phyloP scores from a whole-genome alignment of 2,329 filamentous ascomycete genomes.

The Neurospora sp. region DNA sequence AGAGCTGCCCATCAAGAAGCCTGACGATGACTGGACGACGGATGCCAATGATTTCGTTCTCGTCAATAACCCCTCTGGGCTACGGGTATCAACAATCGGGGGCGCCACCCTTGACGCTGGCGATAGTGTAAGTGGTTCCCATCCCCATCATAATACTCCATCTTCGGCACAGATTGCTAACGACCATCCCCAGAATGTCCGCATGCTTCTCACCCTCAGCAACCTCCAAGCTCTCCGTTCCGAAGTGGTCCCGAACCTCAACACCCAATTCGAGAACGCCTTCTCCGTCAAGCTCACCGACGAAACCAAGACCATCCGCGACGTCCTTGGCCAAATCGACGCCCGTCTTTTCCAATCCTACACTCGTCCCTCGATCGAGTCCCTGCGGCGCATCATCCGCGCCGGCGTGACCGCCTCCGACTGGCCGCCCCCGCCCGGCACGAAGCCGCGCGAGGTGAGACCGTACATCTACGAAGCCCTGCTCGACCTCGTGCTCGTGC shows the following conservation, averaged over 20 bases:
- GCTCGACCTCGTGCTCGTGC: conserved; percentile 77
- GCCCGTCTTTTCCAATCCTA: conserved; percentile 86
- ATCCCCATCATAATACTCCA: not conserved
- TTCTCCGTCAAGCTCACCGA: conserved; percentile 93
- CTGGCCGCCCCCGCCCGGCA: conserved; percentile 54
- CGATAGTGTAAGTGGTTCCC: conserved; percentile 38
- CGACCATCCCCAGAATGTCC: conserved; percentile 55
- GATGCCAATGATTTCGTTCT: conserved; percentile 33
- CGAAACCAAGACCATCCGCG: conserved; percentile 82
- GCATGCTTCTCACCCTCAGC: conserved; percentile 86
- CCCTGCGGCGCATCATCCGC: conserved; percentile 59
- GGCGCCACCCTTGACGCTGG: conserved; percentile 42
- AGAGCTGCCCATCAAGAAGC: conserved; percentile 58
- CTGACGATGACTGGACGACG: conserved; percentile 51
- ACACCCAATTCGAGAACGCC: conserved; percentile 82
- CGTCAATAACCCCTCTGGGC: conserved; percentile 18
- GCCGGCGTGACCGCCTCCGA: conserved; percentile 58
- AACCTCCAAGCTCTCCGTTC: conserved; percentile 79
- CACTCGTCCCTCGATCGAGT: conserved; percentile 64
- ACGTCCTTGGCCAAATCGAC: conserved; percentile 86
- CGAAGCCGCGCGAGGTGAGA: conserved; percentile 62
- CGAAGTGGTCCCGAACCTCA: conserved; percentile 77
- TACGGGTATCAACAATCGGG: conserved; percentile 26
- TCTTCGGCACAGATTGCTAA: conserved; percentile 13
- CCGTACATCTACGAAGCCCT: conserved; percentile 87